Conservation (phyloP, 345 rosid genomes). For the Odontarrhena argentea region DNA sequence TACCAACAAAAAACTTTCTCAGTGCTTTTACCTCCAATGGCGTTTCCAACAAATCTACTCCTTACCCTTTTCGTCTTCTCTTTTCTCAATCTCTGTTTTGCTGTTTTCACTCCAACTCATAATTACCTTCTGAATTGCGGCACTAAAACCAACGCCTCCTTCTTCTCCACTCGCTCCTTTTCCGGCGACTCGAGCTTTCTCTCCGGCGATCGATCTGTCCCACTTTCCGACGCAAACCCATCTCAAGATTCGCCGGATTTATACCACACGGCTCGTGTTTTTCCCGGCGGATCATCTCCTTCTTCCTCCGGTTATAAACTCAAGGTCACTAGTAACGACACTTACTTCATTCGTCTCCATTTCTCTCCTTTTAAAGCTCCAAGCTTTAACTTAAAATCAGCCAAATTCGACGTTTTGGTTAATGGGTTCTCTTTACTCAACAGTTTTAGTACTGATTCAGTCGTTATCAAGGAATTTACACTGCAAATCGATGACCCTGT, state of each 20-base stretch:
- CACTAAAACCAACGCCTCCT: conserved; percentile 53
- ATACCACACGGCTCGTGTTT: conserved; percentile 57
- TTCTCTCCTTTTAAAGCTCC: conserved; percentile 75
- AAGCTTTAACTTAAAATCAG: conserved; percentile 49
- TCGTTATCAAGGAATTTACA: conserved; percentile 55
- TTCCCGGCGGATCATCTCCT: conserved; percentile 29
- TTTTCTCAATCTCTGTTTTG: conserved; percentile 30
- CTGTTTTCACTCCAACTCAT: conserved; percentile 66
- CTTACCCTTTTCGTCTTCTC: conserved; percentile 40
- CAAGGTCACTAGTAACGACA: conserved; percentile 48
- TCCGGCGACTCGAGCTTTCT: conserved; percentile 53
- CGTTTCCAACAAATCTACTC: conserved; percentile 17
- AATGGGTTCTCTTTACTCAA: conserved; percentile 54
- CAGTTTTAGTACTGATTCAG: conserved; percentile 44
- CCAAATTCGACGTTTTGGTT: conserved; percentile 58
- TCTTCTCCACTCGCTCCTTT: conserved; percentile 60
- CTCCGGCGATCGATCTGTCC: conserved; percentile 50
- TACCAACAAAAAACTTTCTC: conserved; percentile 6
- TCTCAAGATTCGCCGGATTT: conserved; percentile 52
- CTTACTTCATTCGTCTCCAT: conserved; percentile 90
- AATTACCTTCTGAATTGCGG: conserved; percentile 86
- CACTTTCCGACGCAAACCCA: conserved; percentile 56
- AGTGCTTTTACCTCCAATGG: conserved; percentile 32
- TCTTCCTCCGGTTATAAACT: conserved; percentile 46
- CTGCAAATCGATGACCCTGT: conserved; percentile 45